Base-by-base conservation (phyloP, 768 basidiomycete species). In the Aureoboletus auriporus region DNA sequence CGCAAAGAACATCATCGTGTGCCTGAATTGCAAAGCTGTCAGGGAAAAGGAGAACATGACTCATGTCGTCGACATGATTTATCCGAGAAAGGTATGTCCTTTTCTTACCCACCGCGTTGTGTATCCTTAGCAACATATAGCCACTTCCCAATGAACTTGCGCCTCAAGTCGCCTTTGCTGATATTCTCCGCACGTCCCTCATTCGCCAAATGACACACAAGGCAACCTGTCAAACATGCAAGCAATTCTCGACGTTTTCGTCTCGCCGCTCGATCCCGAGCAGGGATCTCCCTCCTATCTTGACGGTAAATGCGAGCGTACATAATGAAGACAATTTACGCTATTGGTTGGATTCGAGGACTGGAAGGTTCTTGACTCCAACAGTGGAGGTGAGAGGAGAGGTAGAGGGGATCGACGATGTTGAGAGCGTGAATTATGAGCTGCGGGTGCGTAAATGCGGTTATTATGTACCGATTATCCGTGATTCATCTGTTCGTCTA, bases 231-330 rank as follows among this genome's bases (percentile, higher is more conserved):
- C 81, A 82, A 52, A 76, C 73, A 2, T 98, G 95, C 73, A 87
- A 84, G 63, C 81, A 84, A 33, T 83, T 87, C 57, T 68, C 86
- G 2, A 83, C 75, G 12, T 87, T 95, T 52, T 77, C 82, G 34
- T 83, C 83, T 30, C 75, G 76, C 35, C 82, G 89, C 11, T 83
- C 81, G 2, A 81, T 86, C 31, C 69, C 82, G 14, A 75, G 80
- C 10, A 63, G 68, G 40, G 79, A 84, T 47, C 70, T 97, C 1
- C 96, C 96, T 0, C 85, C 92, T 0, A 74, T 97, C 16, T 70
- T 99, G 10, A 84, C 89, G 0, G 67, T 99, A 54, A 98, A 98
- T 66, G 84, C 93, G 1, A 82, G 80, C 29, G 84, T 90, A 1
- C 80, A 84, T 49, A 84, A 82, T 17, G 80, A 89, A 1, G 93